These are phyloP conservation scores for Astrothelium macrocarpum DNA, from an alignment of 495 filamentous ascomycete species.

Conservation along the genomic window DNA sequence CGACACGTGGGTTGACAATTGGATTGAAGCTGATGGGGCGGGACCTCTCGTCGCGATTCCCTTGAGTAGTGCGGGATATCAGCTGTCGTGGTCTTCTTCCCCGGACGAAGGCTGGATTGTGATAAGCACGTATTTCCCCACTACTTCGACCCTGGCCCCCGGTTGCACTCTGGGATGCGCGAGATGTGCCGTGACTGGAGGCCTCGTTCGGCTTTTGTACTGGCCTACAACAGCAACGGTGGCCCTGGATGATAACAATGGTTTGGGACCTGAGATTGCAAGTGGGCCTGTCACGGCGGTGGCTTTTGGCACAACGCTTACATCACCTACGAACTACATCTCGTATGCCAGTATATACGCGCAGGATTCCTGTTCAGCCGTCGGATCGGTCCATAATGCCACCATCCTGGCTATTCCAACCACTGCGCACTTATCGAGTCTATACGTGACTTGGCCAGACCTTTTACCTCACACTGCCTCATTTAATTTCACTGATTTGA, in stretches of 20 bases:
- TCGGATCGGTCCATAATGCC: neutral
- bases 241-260: neutral
- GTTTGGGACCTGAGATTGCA: neutral
- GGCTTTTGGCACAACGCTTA: conserved; percentile 5
- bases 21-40: neutral
- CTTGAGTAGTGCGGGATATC: neutral
- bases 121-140: neutral
- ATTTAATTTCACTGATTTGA: conserved; percentile 8
- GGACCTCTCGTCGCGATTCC: neutral
- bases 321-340: conserved; percentile 7
- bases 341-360: conserved; percentile 3
- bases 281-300: neutral
- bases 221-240: neutral
- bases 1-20: neutral
- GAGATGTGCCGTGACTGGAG: conserved; percentile 10
- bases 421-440: neutral
- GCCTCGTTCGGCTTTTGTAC: conserved; percentile 3
- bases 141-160: conserved; percentile 6
- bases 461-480: neutral
- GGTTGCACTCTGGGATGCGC: conserved; percentile 11
- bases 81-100: neutral
- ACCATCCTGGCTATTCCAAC: conserved; percentile 4
- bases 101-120: neutral
- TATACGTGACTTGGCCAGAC: neutral
- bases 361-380: neutral